phyloP scores from a whole-genome alignment of 2,329 filamentous ascomycete species.

The Ophiocordyceps unilateralis region DNA sequence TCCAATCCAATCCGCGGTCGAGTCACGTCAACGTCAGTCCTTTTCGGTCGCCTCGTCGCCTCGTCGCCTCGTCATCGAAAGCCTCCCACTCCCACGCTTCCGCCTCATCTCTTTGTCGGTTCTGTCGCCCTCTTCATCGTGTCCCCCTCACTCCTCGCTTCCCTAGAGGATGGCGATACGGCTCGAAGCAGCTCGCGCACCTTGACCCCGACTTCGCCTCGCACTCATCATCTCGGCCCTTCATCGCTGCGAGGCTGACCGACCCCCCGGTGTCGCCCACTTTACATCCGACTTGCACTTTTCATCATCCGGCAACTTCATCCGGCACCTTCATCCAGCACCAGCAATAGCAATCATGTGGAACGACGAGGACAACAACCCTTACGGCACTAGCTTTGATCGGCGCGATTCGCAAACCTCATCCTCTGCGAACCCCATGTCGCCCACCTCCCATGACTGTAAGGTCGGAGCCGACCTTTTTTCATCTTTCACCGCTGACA shows the following conservation, averaged over 20 bases:
- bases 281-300: no score
- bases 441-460: conserved; percentile 40
- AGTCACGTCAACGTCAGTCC: not conserved
- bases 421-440: conserved; percentile 46
- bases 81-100: not conserved
- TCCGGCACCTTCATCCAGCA: not conserved
- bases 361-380: conserved; percentile 98
- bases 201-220: not conserved
- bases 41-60: no score
- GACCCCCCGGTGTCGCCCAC: not conserved
- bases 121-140: not conserved
- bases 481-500: not conserved
- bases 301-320: not conserved
- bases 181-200: not conserved
- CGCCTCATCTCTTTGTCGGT: not conserved
- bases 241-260: not conserved
- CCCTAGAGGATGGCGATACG: not conserved
- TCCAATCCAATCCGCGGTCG: not conserved
- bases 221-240: no score
- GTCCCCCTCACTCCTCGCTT: not conserved
- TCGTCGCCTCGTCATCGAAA: not conserved
- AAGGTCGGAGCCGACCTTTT: conserved; percentile 15
- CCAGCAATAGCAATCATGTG: conserved; percentile 45
- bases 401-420: conserved; percentile 65
- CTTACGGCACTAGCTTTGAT: conserved; percentile 81